Conservation (phyloP, 75 land plant species). For the Cunninghamia lanceolata region DNA sequence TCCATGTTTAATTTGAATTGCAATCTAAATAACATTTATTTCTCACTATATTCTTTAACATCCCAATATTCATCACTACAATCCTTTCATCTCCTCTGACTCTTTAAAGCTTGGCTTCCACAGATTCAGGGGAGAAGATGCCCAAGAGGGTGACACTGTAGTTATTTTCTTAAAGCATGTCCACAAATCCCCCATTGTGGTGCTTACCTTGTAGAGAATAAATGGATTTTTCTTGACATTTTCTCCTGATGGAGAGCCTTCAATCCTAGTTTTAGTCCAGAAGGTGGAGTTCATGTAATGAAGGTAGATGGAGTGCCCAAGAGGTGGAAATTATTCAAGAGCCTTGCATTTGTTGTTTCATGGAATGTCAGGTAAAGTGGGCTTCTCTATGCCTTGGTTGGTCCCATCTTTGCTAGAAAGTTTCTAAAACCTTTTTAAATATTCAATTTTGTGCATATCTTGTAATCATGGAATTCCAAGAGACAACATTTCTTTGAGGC, state of each 20-base stretch:
- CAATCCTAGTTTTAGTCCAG: constrained; percentile 16
- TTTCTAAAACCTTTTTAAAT: too few relatives aligned
- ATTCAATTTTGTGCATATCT: too few relatives aligned
- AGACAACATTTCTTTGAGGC: too few relatives aligned
- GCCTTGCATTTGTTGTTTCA: constrained; percentile 17
- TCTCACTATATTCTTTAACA: too few relatives aligned
- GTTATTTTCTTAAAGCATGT: constrained; percentile 25
- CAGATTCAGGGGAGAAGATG: too few relatives aligned
- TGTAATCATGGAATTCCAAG: too few relatives aligned
- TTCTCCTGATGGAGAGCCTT: constrained; percentile 47
- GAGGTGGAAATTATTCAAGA: constrained; percentile 24
- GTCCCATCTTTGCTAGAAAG: constrained; percentile 45
- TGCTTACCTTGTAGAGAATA: constrained; percentile 22
- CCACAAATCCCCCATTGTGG: constrained; percentile 12
- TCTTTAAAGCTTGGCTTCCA: too few relatives aligned
- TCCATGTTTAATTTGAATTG: too few relatives aligned
- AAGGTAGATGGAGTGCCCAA: constrained; percentile 30
- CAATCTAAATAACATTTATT: too few relatives aligned
- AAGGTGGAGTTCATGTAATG: constrained; percentile 22
- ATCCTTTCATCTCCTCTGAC: too few relatives aligned
- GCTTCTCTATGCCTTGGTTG: constrained; percentile 30
- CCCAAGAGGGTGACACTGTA: background rate
- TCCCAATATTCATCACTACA: too few relatives aligned
- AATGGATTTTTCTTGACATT: constrained; percentile 37
- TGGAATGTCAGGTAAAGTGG: constrained; percentile 35